Base-by-base conservation (phyloP, 1,139 yeast genomes). In the Candida sanyaensis region DNA sequence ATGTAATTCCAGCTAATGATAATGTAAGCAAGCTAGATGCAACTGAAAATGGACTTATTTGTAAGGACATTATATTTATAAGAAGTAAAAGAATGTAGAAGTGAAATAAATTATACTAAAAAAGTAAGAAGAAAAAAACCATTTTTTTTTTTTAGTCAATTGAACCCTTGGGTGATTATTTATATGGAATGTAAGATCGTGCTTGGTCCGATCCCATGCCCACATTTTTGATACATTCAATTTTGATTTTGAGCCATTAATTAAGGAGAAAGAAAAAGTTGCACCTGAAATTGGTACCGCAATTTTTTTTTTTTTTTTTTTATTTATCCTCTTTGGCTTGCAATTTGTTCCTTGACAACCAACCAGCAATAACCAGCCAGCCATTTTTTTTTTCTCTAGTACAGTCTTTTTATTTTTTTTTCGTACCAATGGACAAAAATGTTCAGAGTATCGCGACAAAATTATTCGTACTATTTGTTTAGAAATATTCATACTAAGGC, bases 51-150 rank as follows among this genome's bases (percentile, higher is more conserved):
- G 51, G 50, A 27, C 49, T 44, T 12, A 55, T 30, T 53, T 59
- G 63, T 44, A 59, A 50, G 26, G 62, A 56, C 61, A 58, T 40
- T 9, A 12, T 36, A n/a, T 7, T 38, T 37, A 7, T 24, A 17
- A 3, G n/a, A 17, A 6, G 17, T 33, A 33, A 33, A 17, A 33
- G 17, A 17, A 17, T 17, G 21, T 17, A 3, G 21, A 12, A n/a
- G 28, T 26, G 28, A 26, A 26, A 6, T 6, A 26, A 3, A 9
- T 7, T 21, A 21, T 6, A 8, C n/a, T 6, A 7, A 13, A 34
- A 17, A 7, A 13, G 17, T 13, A 34, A 34, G 6, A 17, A 34
- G 17, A 34, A 27, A 37, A 26, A n/a, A 6, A 37, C n/a, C n/a
- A 27, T 3, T 13, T 5, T 10, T 4, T 5, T n/a, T n/a, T 31